A percentile compares a stretch with the other conserved stretches of the same genome.
Conservation (phyloP, 1,139 yeast species). For the Saccharomyces hybrid region DNA sequence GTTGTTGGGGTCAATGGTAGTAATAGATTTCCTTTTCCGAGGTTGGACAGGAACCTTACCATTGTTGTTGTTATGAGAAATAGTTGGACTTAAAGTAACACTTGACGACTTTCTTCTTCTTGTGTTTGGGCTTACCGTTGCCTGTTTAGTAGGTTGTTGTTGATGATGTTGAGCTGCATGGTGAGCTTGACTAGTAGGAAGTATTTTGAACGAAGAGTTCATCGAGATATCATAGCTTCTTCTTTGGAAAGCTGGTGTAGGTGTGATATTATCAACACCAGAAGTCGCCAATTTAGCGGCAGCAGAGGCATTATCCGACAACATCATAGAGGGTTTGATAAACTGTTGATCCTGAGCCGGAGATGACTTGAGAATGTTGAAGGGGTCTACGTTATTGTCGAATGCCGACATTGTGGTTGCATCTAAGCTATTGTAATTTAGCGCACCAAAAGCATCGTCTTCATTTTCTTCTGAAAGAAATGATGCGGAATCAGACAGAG, state of each 20-base stretch:
- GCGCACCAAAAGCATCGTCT: neutral
- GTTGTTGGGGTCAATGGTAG: neutral
- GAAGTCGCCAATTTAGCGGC: conserved; percentile 18
- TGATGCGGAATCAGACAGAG: neutral
- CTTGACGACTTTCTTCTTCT: neutral
- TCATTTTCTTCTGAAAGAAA: neutral
- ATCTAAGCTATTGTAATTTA: neutral
- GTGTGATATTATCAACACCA: conserved; percentile 10
- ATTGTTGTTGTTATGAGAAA: neutral
- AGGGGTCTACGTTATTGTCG: conserved; percentile 1
- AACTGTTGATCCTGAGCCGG: conserved; percentile 12
- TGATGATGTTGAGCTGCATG: neutral
- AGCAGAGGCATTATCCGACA: conserved; percentile 18
- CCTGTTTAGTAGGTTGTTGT: conserved; percentile 9
- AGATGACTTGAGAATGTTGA: conserved; percentile 2
- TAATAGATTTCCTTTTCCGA: neutral
- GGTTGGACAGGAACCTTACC: neutral
- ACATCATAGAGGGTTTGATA: conserved; percentile 26
- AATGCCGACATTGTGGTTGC: conserved; percentile 8
- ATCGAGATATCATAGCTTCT: conserved; percentile 10
- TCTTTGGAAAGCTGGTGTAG: conserved; percentile 6
- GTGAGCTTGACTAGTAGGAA: conserved; percentile 5
- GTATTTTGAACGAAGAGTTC: conserved; percentile 7
- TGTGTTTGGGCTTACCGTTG: neutral
- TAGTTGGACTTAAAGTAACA: neutral